phyloP scores from a whole-genome alignment of 306 rosid species.

The Quillaja saponaria region DNA sequence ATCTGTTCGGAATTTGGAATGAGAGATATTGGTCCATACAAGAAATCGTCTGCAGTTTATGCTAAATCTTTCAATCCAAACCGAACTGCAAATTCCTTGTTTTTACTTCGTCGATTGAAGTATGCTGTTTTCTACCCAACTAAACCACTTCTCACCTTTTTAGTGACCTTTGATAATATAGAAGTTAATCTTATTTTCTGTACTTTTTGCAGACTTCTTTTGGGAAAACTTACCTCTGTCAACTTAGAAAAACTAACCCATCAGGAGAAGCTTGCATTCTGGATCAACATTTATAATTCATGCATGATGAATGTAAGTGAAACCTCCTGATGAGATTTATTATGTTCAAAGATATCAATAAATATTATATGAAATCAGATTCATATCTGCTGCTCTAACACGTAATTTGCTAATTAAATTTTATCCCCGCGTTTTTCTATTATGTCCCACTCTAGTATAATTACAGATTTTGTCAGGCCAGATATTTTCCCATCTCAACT shows the following conservation, averaged over 20 bases:
- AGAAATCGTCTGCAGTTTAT: slow-evolving; percentile 48
- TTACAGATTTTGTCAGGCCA: neutral
- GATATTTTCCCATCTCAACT: slow-evolving; percentile 19
- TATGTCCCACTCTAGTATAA: slow-evolving; percentile 13
- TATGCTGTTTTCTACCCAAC: slow-evolving; percentile 37
- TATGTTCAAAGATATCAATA: slow-evolving; percentile 3
- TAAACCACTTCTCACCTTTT: slow-evolving; percentile 9
- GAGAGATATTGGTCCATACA: slow-evolving; percentile 74
- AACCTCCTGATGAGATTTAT: neutral
- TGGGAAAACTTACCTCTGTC: slow-evolving; percentile 74
- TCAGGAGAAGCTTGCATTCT: slow-evolving; percentile 95
- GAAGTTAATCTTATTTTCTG: slow-evolving; percentile 22
- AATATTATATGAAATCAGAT: neutral
- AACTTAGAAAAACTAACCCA: slow-evolving; percentile 64
- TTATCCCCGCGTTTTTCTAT: neutral
- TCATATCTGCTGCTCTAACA: neutral
- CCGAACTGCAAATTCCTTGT: slow-evolving; percentile 65
- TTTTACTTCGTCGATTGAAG: slow-evolving; percentile 74
- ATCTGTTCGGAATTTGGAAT: slow-evolving; percentile 59
- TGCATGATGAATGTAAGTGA: slow-evolving; percentile 86
- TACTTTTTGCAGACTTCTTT: slow-evolving; percentile 61
- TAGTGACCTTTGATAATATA: slow-evolving; percentile 1
- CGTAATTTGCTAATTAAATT: neutral
- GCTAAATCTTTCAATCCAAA: slow-evolving; percentile 64
- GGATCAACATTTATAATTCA: slow-evolving; percentile 93